Base-by-base conservation (phyloP, 352 stramenopile genomes). In the Elongisporangium prolatum region DNA sequence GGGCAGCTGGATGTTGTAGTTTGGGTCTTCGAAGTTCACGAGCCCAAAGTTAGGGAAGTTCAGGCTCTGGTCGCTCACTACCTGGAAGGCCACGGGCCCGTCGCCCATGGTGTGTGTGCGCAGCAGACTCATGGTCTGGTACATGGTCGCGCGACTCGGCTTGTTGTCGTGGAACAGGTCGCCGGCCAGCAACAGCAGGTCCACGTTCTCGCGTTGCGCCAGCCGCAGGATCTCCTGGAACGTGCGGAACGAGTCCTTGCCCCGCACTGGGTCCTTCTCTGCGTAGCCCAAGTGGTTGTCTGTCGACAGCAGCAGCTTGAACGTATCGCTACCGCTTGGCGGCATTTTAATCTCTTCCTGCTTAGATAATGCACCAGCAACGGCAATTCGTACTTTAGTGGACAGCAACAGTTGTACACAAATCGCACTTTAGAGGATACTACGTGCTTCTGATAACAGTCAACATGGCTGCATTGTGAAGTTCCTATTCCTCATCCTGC, bases 111-210 rank as follows among this genome's bases (percentile, higher is more conserved):
- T 98, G 79, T 99, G 96, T 47, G 84, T 72, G 21, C 96, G 86
- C 55, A 99, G 72, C 38, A 99, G 86, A 20, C 95, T 76, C 89
- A 99, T 98, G n/a, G 97, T 98, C 60, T 97, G 93, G 71, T 98
- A 96, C 63, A 99, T 56, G 0, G 97, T 98, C 56, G 77, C 82
- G n/a, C 97, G 85, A 24, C 83, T 98, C 20, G 98, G 98, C 68
- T 99, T 99, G 73, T 99, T 99, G 22, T 99, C 96, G 72, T 99
- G 97, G 76, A 99, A 99, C 3, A 99, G 75, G 76, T 99, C 97
- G 24, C 98, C 98, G 6, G 87, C 95, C 4, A 99, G 72, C n/a
- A 98, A 72, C 47, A 98, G 62, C 48, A 98, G 80, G 68, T 98
- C 95, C 37, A 96, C 93, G 49, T 77, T 54, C 56, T 91, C 74